Evolutionary conservation across 2,329 filamentous ascomycete species (phyloP).

Genomic region (Neofusicoccum laricinum): DNA sequence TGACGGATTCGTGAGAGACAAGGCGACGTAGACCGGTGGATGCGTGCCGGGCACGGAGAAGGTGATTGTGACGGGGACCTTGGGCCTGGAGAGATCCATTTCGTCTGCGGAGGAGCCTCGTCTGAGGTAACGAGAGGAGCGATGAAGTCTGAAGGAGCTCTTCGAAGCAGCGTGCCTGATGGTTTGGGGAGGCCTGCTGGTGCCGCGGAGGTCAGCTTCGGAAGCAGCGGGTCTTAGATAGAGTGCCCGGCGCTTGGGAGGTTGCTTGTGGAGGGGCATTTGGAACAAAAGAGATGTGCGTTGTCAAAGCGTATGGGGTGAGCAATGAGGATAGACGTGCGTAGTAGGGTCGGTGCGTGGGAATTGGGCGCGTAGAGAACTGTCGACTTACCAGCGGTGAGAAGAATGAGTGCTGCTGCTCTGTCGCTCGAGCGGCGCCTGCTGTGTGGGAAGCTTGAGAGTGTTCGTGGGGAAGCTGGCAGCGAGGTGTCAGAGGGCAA

Average conservation of each 20-base stretch:
- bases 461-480: neutral
- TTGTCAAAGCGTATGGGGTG: neutral
- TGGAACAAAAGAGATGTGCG: neutral
- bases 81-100: constrained; percentile 16
- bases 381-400: neutral
- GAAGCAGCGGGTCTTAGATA: constrained; percentile 11
- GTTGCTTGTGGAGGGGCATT: constrained; percentile 7
- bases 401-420: neutral
- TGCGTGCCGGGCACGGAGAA: constrained; percentile 59
- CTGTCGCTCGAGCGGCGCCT: neutral
- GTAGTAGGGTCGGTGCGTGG: neutral
- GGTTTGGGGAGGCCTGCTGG: constrained; percentile 8
- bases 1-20: constrained; percentile 63
- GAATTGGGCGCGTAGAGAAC: neutral
- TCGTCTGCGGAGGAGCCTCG: neutral
- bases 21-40: constrained; percentile 69
- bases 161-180: neutral
- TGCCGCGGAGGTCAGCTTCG: constrained; percentile 12
- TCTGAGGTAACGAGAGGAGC: constrained; percentile 9
- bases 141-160: constrained; percentile 7
- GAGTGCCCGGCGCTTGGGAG: neutral
- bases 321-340: neutral
- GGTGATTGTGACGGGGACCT: constrained; percentile 51
- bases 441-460: neutral
- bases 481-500: neutral